Evolutionary conservation across 768 basidiomycete species (phyloP), one percentile per base, ranked within the genome.

Genomic region (Hebeloma cylindrosporum): DNA sequence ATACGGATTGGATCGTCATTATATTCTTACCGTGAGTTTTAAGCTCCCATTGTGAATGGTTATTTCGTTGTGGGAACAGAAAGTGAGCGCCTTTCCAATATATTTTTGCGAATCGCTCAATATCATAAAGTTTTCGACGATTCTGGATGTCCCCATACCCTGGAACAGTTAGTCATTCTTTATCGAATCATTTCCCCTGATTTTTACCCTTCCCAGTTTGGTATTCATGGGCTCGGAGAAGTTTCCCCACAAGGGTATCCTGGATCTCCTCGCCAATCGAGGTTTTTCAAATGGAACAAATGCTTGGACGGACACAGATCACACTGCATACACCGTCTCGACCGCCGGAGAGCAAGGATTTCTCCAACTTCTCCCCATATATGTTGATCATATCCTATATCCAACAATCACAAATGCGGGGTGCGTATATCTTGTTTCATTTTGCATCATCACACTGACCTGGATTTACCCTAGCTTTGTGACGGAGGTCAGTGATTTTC

Each of bases 221-320:
- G 81, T 97, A 22, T 98, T 98, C 62, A 88, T 97, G 77, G 96
- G 96, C 4, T 95, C 93, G 0, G 84, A 95, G 59, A 84, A 88
- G 56, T 98, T 93, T 60, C 94, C 95, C 0, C 91, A 90, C 75
- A 97, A 98, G 63, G 95, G 94, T 16, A 84, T 97, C 40, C 79
- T 99, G 43, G 95, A 98, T 68, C 83, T 89, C 45, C 75, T 99
- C 16, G 96, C 96, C 2, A 98, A 97, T 63, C 81, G 93, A 43
- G 91, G 91, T 14, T 93, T 94, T 61, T 88, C 91, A 5, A 82
- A 88, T 50, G 91, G 90, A 25, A 91, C 87, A 7, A 96, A 97
- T 63, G 95, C 95, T 1, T 99, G 95, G 96, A 98, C 96, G 3
- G 95, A 89, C 59, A 93, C 80, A 32, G 91, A 93, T 59, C 85